Base-by-base conservation (phyloP, 768 basidiomycete species). In the Mycena indigotica region DNA sequence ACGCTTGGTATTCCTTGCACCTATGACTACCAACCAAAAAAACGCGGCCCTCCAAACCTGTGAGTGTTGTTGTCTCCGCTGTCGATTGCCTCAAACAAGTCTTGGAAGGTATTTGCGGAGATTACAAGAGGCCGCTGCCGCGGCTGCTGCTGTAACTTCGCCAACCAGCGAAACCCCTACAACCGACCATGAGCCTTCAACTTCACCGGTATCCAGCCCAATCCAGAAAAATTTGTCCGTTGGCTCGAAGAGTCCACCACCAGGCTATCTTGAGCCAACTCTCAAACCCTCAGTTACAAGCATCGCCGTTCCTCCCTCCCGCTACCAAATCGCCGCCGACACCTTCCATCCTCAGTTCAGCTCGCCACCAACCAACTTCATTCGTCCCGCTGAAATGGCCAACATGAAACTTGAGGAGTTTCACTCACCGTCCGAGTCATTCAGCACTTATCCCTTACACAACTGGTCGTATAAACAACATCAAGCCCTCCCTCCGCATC, bases 1-100 rank as follows among this genome's bases (percentile, higher is more conserved):
- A 81, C 88, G 0, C 84, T 95, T 50, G 88, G 85, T 19, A 89
- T 94, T 49, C 82, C 86, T 4, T 95, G 94, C 71, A 93, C 90
- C 1, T 96, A 95, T 65, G 89, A 93, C 68, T 95, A 95, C 70
- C 89, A 91, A 69, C 94, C 94, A 19, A 94, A 94, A 79, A 95
- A 95, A 73, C 79, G 94, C 55, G 94, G 94, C 0, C 94, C 94
- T 3, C 94, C 93, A 2, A 95, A 95, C 72, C 78, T 94, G 90
- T 95, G 72, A 72, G 86, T 67, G 38, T 55, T 66, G 13, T 44
- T 44, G 35, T 53, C n/a, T n/a, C n/a, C n/a, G 50, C 15, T 26
- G 46, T 38, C 10, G 6, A 51, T 40, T 29, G 29, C n/a, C 55
- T 3, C 50, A 61, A 57, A 65, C 49, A 23, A 48, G 39, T 35